Percentiles rank a stretch among this genome's conserved stretches.
phyloP scores from a whole-genome alignment of 495 filamentous ascomycete genomes.

The Thermochaetoides thermophila region DNA sequence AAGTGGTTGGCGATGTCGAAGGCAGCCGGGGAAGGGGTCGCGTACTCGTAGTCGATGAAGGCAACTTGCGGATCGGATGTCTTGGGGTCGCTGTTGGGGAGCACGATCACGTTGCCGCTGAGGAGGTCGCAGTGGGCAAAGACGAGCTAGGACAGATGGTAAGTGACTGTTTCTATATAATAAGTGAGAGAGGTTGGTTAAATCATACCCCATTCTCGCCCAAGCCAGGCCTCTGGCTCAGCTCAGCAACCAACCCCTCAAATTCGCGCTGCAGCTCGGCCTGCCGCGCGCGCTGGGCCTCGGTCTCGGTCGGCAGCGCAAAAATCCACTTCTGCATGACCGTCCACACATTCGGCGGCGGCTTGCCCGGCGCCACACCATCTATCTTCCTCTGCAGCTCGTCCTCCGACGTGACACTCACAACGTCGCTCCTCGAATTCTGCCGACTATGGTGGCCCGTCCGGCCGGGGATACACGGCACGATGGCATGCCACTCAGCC shows the following conservation, averaged over 20 bases:
- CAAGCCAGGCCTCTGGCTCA: slow-evolving; percentile 60
- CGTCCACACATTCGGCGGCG: slow-evolving; percentile 74
- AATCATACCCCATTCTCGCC: slow-evolving; percentile 49
- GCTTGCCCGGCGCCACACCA: slow-evolving; percentile 44
- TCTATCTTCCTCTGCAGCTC: slow-evolving; percentile 34
- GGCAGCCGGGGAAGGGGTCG: slow-evolving; percentile 84
- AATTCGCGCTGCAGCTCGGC: slow-evolving; percentile 61
- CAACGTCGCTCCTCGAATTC: slow-evolving; percentile 16
- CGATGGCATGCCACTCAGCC: slow-evolving; percentile 81
- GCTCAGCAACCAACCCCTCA: slow-evolving; percentile 45
- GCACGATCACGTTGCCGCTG: slow-evolving; percentile 84
- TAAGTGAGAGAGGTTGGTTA: slow-evolving; percentile 6
- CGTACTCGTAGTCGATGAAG: slow-evolving; percentile 98
- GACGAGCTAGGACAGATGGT: slow-evolving; percentile 43
- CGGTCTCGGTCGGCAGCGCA: slow-evolving; percentile 60
- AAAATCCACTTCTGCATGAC: slow-evolving; percentile 91
- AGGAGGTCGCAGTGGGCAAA: slow-evolving; percentile 94
- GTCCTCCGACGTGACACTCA: slow-evolving; percentile 12
- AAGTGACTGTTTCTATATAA: no score
- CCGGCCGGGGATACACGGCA: slow-evolving; percentile 41
- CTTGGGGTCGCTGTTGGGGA: slow-evolving; percentile 33
- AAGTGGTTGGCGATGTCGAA: slow-evolving; percentile 99
- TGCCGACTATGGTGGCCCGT: slow-evolving; percentile 24
- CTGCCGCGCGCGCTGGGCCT: slow-evolving; percentile 49
- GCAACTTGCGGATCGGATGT: slow-evolving; percentile 39